Conservation (phyloP, 2,329 filamentous ascomycete species). For the Davidsoniella virescens region DNA sequence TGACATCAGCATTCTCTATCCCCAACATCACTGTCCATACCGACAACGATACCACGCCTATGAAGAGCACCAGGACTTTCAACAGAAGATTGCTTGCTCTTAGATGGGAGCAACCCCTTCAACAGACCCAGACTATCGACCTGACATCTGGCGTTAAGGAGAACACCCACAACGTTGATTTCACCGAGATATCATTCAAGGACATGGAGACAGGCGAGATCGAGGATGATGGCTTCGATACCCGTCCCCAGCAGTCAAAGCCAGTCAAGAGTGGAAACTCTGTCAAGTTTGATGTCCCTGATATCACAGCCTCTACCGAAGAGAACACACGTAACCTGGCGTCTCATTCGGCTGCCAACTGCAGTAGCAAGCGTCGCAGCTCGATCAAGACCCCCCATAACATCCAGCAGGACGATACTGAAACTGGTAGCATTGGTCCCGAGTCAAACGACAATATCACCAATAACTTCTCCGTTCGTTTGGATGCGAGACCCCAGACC, state of each 20-base stretch:
- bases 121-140: constrained; percentile 87
- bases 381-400: constrained; percentile 12
- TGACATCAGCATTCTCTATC: constrained; percentile 43
- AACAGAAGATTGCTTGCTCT: constrained; percentile 18
- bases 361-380: constrained; percentile 27
- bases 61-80: constrained; percentile 23
- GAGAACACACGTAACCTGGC: constrained; percentile 14
- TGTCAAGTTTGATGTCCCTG: constrained; percentile 24
- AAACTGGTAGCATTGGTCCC: constrained; percentile 15
- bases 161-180: constrained; percentile 17
- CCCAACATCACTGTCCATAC: constrained; percentile 40
- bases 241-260: constrained; percentile 2
- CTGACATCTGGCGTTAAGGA: constrained; percentile 54
- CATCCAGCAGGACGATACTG: constrained; percentile 11
- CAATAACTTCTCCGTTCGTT: constrained; percentile 15
- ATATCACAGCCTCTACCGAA: constrained; percentile 18
- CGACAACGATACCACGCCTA: constrained; percentile 22
- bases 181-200: constrained; percentile 18
- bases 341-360: constrained; percentile 19
- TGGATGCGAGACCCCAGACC: constrained; percentile 13
- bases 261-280: constrained; percentile 9
- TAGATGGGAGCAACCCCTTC: constrained; percentile 44
- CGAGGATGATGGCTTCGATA: constrained; percentile 11
- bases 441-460: constrained; percentile 15
- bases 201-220: constrained; percentile 13